These are phyloP conservation scores for Corylus americana DNA, from an alignment of 306 rosid genomes.

Conservation along the genomic window DNA sequence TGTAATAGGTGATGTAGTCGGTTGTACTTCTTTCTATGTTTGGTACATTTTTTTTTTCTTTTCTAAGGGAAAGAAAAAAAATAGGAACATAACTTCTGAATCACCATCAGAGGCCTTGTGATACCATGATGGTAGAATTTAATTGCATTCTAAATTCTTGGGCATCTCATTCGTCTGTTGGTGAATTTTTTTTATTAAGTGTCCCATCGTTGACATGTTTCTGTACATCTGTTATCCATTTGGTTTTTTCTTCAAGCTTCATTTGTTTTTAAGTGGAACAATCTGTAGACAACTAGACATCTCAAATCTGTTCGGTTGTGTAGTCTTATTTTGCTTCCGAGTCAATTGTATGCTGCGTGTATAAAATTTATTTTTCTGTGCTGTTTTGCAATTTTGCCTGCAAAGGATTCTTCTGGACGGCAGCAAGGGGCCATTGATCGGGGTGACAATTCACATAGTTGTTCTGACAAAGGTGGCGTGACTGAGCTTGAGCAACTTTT, in stretches of 20 bases:
- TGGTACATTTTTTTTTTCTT: neutral
- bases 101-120: neutral
- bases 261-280: neutral
- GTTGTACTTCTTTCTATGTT: neutral
- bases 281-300: neutral
- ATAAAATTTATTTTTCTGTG: neutral
- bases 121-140: neutral
- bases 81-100: neutral
- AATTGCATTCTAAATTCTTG: neutral
- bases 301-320: neutral
- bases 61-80: neutral
- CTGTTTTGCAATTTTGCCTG: constrained; percentile 34
- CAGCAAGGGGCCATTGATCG: constrained; percentile 37
- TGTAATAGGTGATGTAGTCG: neutral
- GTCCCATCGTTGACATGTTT: neutral
- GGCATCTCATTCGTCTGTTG: neutral
- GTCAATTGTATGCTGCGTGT: neutral
- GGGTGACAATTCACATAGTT: constrained; percentile 39
- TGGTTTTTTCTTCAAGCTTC: neutral
- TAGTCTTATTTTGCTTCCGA: neutral
- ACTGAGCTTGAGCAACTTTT: constrained; percentile 76
- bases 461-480: constrained; percentile 47
- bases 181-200: neutral
- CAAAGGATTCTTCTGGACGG: constrained; percentile 42
- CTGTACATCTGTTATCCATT: neutral